Evolutionary conservation across 192 early-diverging fungal species (phyloP).

Genomic region (Mortierella alpina): DNA sequence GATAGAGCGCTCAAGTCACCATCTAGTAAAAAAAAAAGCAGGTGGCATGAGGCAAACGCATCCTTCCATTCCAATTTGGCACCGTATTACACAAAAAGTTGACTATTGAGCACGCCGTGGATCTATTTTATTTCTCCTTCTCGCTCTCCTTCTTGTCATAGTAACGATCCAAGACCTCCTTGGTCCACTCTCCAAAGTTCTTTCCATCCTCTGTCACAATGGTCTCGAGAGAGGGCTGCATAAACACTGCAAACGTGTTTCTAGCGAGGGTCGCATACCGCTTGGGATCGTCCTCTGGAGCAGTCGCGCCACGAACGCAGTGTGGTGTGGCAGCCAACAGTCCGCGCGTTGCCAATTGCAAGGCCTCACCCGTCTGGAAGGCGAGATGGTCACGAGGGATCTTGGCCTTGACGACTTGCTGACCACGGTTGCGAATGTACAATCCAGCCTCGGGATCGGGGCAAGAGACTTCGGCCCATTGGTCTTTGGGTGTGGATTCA

Average conservation of each 20-base stretch:
- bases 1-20: no score
- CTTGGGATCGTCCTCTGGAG: constrained; percentile 32
- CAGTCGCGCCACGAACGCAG: constrained; percentile 66
- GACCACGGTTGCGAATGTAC: constrained; percentile 66
- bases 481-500: constrained; percentile 51
- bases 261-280: constrained; percentile 57
- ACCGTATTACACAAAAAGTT: background rate
- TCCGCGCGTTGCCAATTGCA: constrained; percentile 61
- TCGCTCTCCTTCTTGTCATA: constrained; percentile 39
- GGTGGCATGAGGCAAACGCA: no score
- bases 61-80: no score
- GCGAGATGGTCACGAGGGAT: constrained; percentile 72
- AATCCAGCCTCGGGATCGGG: constrained; percentile 63
- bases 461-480: constrained; percentile 42
- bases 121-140: constrained; percentile 12
- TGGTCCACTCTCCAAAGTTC: constrained; percentile 53
- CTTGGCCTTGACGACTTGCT: constrained; percentile 56
- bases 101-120: background rate
- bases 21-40: background rate
- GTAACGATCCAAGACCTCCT: constrained; percentile 49
- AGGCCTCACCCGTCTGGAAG: constrained; percentile 77
- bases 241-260: constrained; percentile 79
- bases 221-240: constrained; percentile 70
- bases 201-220: constrained; percentile 51
- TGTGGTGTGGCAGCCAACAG: constrained; percentile 75